These are phyloP conservation scores for Chaetomium olivaceum DNA, from an alignment of 2,329 filamentous ascomycete genomes.

Conservation along the genomic window DNA sequence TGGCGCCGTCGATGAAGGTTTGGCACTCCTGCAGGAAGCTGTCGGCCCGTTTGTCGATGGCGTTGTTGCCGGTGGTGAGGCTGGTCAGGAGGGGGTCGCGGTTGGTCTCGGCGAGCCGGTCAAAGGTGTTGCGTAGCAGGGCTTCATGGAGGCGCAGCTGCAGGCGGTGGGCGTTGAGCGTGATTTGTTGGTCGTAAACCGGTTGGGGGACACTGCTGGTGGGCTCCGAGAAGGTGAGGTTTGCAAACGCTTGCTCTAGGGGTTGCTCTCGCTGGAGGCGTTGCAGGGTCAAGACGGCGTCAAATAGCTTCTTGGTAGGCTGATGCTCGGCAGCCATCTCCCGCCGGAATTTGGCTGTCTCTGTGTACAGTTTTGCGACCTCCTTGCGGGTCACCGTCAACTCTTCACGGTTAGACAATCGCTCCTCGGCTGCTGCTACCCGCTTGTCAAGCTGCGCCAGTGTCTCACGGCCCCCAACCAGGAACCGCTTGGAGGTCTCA, in stretches of 20 bases:
- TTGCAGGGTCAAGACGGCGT: slow-evolving; percentile 36
- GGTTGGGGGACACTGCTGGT: slow-evolving; percentile 23
- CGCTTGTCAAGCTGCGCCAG: slow-evolving; percentile 39
- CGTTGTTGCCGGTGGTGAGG: not conserved
- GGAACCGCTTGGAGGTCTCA: slow-evolving; percentile 64
- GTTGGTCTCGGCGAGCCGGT: not conserved
- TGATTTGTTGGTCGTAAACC: slow-evolving; percentile 27
- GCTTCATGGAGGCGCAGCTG: slow-evolving; percentile 36
- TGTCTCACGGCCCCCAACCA: slow-evolving; percentile 43
- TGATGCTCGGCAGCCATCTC: slow-evolving; percentile 38
- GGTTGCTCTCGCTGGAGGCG: not conserved
- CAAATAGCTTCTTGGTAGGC: slow-evolving; percentile 42
- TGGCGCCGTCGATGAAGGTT: slow-evolving; percentile 37
- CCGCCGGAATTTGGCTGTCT: slow-evolving; percentile 30
- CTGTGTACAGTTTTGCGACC: slow-evolving; percentile 25
- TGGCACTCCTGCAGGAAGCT: slow-evolving; percentile 29
- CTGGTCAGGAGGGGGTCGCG: too few species aligned
- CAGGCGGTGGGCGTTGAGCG: slow-evolving; percentile 35
- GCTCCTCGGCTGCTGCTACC: slow-evolving; percentile 34
- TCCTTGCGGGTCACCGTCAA: not conserved
- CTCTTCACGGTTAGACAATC: slow-evolving; percentile 26
- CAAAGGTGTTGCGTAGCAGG: slow-evolving; percentile 27
- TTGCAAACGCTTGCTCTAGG: slow-evolving; percentile 10
- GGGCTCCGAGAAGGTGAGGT: slow-evolving; percentile 26
- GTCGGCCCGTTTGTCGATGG: not conserved